Conservation (phyloP, 2,329 filamentous ascomycete species). For the Botrytis paeoniae region DNA sequence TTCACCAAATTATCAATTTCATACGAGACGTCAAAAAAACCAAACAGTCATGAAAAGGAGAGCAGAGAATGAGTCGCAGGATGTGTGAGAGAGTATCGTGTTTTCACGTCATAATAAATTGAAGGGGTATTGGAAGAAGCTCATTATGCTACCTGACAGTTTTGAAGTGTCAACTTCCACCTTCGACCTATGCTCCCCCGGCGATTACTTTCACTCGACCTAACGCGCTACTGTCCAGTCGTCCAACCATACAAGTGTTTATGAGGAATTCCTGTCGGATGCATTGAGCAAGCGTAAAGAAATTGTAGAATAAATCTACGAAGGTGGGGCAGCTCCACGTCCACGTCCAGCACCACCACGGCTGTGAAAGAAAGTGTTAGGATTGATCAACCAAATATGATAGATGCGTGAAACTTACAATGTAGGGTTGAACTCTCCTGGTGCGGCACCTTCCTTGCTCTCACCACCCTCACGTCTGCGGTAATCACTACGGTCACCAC, state of each 20-base stretch:
- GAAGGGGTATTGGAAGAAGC: constrained; percentile 37
- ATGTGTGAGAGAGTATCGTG: background rate
- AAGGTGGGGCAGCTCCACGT: constrained; percentile 65
- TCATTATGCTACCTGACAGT: constrained; percentile 41
- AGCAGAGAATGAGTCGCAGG: background rate
- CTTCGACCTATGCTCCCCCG: constrained; percentile 47
- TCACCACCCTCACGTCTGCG: constrained; percentile 77
- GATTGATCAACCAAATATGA: background rate
- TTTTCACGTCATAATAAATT: constrained; percentile 20
- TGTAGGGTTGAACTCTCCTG: constrained; percentile 86
- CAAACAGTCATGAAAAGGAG: background rate
- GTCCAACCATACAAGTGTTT: constrained; percentile 38
- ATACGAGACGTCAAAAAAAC: background rate
- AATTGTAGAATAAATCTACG: constrained; percentile 33
- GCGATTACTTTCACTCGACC: constrained; percentile 49
- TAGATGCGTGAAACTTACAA: constrained; percentile 58
- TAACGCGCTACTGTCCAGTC: constrained; percentile 48
- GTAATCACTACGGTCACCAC: constrained; percentile 79
- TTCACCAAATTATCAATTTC: background rate
- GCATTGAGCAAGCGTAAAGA: constrained; percentile 37
- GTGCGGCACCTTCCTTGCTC: constrained; percentile 82
- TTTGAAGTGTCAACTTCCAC: constrained; percentile 43
- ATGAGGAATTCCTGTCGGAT: constrained; percentile 38
- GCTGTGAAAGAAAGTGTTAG: constrained; percentile 49
- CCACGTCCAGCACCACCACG: constrained; percentile 88